phyloP scores from a whole-genome alignment of 345 rosid species.

The Eucalyptus regnans region DNA sequence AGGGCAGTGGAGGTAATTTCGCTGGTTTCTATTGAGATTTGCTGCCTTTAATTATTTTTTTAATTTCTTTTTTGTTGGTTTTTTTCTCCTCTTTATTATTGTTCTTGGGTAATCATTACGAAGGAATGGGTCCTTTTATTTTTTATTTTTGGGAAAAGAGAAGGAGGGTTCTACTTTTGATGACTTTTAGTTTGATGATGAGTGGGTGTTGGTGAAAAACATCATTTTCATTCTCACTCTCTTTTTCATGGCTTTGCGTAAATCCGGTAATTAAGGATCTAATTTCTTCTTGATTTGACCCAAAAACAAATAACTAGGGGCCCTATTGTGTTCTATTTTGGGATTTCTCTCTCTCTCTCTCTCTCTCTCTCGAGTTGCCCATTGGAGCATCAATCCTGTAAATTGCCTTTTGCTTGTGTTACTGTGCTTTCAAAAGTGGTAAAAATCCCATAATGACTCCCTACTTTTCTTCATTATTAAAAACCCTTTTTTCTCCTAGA shows the following conservation, averaged over 20 bases:
- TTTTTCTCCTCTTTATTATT: not conserved
- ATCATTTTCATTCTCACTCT: not conserved
- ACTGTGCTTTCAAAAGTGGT: not conserved
- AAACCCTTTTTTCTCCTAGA: not conserved
- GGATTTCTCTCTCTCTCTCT: not conserved
- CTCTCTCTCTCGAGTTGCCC: not conserved
- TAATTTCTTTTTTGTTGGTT: not conserved
- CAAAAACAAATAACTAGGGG: not conserved
- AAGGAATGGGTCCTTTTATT: not conserved
- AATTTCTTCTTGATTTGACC: not conserved
- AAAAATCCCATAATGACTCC: not conserved
- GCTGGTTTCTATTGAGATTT: not conserved
- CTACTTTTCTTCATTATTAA: not conserved
- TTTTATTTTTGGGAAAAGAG: too few relatives aligned
- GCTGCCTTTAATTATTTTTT: not conserved
- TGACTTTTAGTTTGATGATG: not conserved
- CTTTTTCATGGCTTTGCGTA: not conserved
- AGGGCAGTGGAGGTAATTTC: conserved; percentile 43
- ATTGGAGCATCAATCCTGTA: not conserved
- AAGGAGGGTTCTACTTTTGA: not conserved
- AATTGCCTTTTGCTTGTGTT: not conserved
- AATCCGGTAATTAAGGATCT: not conserved
- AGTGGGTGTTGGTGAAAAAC: not conserved
- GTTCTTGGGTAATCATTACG: not conserved
- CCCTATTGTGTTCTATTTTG: not conserved